Conservation (phyloP, 495 filamentous ascomycete genomes). For the Lichina pygmaea region DNA sequence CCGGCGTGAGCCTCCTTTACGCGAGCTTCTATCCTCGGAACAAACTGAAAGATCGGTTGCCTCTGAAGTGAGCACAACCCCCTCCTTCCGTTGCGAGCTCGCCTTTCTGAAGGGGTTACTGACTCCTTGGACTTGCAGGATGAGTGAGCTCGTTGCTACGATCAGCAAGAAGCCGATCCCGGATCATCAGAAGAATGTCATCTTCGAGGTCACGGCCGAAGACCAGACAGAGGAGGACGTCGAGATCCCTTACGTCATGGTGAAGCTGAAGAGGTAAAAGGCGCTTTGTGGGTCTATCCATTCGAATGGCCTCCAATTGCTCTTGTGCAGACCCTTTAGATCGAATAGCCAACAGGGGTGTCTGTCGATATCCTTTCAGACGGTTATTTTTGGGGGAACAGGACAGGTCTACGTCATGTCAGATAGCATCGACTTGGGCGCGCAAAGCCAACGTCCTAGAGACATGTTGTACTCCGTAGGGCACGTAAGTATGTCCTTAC, state of each 20-base stretch:
- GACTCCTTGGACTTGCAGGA: constrained; percentile 16
- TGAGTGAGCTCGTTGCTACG: constrained; percentile 69
- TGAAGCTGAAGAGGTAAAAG: constrained; percentile 23
- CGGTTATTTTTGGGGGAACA: too few relatives aligned
- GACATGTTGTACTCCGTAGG: too few relatives aligned
- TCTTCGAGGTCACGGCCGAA: constrained; percentile 88
- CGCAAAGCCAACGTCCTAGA: too few relatives aligned
- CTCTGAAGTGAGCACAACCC: constrained; percentile 28
- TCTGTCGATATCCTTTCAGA: too few relatives aligned
- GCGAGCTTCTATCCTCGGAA: constrained; percentile 75
- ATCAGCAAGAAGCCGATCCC: constrained; percentile 85
- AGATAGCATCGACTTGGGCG: too few relatives aligned
- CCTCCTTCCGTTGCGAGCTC: background rate
- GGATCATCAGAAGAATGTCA: constrained; percentile 74
- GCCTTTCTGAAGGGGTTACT: background rate
- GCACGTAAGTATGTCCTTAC: too few relatives aligned
- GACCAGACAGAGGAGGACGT: constrained; percentile 81
- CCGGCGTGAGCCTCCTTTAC: constrained; percentile 86
- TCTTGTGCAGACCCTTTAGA: too few relatives aligned
- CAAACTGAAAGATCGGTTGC: constrained; percentile 65
- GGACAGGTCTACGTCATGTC: too few relatives aligned
- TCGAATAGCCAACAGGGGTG: too few relatives aligned
- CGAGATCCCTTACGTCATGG: constrained; percentile 91
- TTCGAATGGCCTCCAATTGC: too few relatives aligned
- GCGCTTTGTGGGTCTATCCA: too few relatives aligned